A percentile compares a stretch with the other conserved stretches of the same genome.
These are phyloP conservation scores for Neurospora sp. DNA, from an alignment of 495 filamentous ascomycete species.

Conservation along the genomic window DNA sequence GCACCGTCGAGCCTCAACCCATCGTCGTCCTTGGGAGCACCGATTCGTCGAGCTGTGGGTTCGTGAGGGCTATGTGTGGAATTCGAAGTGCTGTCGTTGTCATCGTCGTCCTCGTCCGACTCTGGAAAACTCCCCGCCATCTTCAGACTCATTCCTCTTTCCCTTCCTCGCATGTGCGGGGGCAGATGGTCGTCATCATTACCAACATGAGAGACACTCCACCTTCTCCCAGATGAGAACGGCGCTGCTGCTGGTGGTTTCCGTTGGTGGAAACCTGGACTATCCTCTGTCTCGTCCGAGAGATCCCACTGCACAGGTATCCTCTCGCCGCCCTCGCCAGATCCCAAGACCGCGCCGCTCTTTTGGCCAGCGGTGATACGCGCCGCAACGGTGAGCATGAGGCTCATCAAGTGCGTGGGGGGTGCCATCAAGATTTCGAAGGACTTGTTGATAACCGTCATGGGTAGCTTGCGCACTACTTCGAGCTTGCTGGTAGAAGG, in stretches of 20 bases:
- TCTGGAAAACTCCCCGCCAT: constrained; percentile 23
- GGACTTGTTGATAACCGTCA: constrained; percentile 63
- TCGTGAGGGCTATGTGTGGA: not conserved
- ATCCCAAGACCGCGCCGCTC: constrained; percentile 39
- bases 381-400: constrained; percentile 73
- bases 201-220: not conserved
- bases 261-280: constrained; percentile 14
- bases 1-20: not conserved
- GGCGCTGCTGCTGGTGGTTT: constrained; percentile 5
- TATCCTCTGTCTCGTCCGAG: constrained; percentile 32
- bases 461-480: constrained; percentile 46
- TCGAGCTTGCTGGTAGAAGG: constrained; percentile 18
- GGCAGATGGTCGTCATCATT: not conserved
- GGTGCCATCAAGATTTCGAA: constrained; percentile 65
- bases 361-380: constrained; percentile 58
- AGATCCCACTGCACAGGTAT: constrained; percentile 49
- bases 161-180: not conserved
- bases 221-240: constrained; percentile 1
- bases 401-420: constrained; percentile 59
- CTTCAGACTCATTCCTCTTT: constrained; percentile 4
- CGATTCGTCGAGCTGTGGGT: not conserved
- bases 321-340: constrained; percentile 36
- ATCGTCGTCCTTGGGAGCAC: not conserved
- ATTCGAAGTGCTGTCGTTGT: not conserved
- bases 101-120: constrained; percentile 7